A percentile compares a stretch with the other conserved stretches of the same genome.
Evolutionary conservation across 2,329 filamentous ascomycete species (phyloP).

Genomic region (Alternaria dauci): DNA sequence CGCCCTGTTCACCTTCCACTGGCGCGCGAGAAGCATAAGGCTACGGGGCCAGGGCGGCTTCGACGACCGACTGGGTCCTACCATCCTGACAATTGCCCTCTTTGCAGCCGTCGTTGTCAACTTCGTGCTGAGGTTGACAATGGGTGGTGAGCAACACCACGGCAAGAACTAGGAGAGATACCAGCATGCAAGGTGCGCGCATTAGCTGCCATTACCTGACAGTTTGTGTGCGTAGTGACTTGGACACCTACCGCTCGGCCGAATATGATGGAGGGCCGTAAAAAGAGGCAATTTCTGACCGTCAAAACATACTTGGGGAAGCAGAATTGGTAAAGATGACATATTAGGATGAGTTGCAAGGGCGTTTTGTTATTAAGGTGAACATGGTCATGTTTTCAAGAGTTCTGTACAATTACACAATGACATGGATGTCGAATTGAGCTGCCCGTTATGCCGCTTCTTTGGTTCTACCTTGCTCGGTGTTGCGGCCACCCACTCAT

Average conservation of each 20-base stretch:
- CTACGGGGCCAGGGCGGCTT: conserved; percentile 93
- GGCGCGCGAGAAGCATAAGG: conserved; percentile 92
- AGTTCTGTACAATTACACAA: conserved; percentile 1
- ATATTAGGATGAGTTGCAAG: background rate
- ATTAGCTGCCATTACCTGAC: background rate
- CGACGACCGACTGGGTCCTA: conserved; percentile 94
- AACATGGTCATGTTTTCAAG: background rate
- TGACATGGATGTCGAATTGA: background rate
- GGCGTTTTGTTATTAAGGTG: background rate
- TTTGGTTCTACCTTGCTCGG: background rate
- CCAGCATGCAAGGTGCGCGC: background rate
- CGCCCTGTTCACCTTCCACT: conserved; percentile 93
- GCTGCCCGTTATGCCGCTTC: background rate
- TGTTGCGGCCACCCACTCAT: too few relatives aligned
- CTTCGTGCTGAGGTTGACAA: conserved; percentile 72
- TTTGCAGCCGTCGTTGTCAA: conserved; percentile 93
- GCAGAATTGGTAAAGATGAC: background rate
- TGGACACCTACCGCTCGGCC: background rate
- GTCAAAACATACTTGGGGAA: background rate
- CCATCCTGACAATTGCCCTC: conserved; percentile 84
- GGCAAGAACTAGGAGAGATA: conserved; percentile 13
- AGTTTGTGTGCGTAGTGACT: background rate
- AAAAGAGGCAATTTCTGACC: too few relatives aligned
- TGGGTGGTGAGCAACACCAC: conserved; percentile 27
- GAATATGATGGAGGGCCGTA: background rate